These are phyloP conservation scores for Carex cristatella DNA, from an alignment of 176 grass and related monocot species.

Conservation along the genomic window DNA sequence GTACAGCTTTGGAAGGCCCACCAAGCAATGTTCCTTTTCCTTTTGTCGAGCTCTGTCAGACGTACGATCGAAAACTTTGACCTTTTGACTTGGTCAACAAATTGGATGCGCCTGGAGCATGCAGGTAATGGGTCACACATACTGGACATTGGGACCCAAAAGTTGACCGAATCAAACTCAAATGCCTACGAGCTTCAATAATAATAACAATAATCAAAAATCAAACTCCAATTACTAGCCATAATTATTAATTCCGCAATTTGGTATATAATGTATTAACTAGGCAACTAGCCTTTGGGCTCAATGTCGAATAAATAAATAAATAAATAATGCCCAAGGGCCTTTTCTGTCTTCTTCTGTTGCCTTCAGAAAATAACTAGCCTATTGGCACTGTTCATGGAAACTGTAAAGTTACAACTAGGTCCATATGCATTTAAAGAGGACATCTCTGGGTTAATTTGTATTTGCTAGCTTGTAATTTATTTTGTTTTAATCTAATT, in stretches of 20 bases:
- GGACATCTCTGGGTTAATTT: background rate
- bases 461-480: background rate
- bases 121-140: background rate
- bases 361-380: no score
- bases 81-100: background rate
- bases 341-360: background rate
- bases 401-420: background rate
- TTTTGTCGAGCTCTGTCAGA: background rate
- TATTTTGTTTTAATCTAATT: background rate
- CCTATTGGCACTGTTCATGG: background rate
- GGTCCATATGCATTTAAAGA: background rate
- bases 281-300: background rate
- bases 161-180: background rate
- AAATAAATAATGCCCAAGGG: no score
- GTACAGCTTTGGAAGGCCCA: background rate
- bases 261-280: background rate
- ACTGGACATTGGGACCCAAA: slow-evolving; percentile 1
- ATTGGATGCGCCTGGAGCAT: background rate
- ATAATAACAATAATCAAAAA: no score
- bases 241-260: background rate
- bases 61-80: background rate
- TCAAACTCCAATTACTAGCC: background rate
- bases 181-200: no score
- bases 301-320: background rate
- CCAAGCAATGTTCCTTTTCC: background rate